Evolutionary conservation across 352 stramenopile species (phyloP).

Genomic region (Phytophthora pinifolia): DNA sequence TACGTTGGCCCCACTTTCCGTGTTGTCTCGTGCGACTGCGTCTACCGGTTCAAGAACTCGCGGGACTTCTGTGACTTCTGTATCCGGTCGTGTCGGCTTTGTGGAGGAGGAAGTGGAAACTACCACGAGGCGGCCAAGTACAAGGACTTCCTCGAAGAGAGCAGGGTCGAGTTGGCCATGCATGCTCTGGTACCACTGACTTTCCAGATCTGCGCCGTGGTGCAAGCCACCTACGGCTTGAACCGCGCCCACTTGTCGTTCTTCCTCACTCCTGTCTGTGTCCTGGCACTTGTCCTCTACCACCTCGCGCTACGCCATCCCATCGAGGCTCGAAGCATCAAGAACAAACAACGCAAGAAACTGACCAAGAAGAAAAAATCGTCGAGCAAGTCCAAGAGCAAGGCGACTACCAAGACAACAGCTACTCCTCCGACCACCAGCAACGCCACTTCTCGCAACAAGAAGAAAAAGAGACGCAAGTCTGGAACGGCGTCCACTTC

Average conservation of each 20-base stretch:
- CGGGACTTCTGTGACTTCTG: constrained; percentile 80
- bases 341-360: constrained; percentile 59
- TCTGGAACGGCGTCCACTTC: constrained; percentile 25
- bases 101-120: constrained; percentile 76
- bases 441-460: constrained; percentile 25
- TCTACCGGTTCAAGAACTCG: constrained; percentile 64
- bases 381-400: constrained; percentile 37
- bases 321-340: constrained; percentile 52
- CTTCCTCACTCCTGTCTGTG: constrained; percentile 45
- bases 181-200: constrained; percentile 57
- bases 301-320: constrained; percentile 50
- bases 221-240: constrained; percentile 48
- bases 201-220: constrained; percentile 46
- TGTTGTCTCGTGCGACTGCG: constrained; percentile 84
- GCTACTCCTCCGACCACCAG: constrained; percentile 5
- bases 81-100: constrained; percentile 65
- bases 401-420: constrained; percentile 17
- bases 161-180: constrained; percentile 50
- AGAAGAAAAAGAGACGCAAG: constrained; percentile 44
- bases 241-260: constrained; percentile 54
- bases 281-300: constrained; percentile 53
- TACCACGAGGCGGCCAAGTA: constrained; percentile 75
- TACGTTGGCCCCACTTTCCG: constrained; percentile 75
- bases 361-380: constrained; percentile 59
- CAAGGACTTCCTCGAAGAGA: constrained; percentile 72